Conservation (phyloP, 73 alveolate species). For the Tetrahymena borealis region DNA sequence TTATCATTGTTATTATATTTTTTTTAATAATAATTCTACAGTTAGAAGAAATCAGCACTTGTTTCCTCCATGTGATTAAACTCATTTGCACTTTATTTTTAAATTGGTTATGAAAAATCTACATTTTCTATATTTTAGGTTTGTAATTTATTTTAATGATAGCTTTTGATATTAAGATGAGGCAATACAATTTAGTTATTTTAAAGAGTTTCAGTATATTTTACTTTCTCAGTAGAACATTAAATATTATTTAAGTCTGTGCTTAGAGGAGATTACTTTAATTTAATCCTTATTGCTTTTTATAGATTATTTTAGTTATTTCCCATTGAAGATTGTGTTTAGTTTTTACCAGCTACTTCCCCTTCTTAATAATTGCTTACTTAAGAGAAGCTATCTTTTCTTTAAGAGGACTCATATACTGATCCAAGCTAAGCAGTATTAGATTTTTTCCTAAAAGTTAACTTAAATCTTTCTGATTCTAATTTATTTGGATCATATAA, state of each 20-base stretch:
- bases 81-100: neutral
- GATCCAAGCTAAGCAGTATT: neutral
- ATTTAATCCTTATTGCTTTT: neutral
- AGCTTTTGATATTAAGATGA: neutral
- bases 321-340: neutral
- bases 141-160: neutral
- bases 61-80: neutral
- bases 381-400: neutral
- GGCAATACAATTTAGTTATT: neutral
- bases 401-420: neutral
- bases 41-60: neutral
- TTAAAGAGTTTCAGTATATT: neutral
- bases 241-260: neutral
- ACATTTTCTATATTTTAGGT: neutral
- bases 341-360: neutral
- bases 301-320: neutral
- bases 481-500: neutral
- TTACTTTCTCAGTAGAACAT: neutral
- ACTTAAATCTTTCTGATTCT: neutral
- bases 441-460: neutral
- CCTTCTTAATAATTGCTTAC: neutral
- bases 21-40: neutral
- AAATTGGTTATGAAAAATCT: neutral
- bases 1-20: neutral
- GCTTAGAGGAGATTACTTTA: neutral